Conservation (phyloP, 306 rosid species). For the Cucumis melo region DNA sequence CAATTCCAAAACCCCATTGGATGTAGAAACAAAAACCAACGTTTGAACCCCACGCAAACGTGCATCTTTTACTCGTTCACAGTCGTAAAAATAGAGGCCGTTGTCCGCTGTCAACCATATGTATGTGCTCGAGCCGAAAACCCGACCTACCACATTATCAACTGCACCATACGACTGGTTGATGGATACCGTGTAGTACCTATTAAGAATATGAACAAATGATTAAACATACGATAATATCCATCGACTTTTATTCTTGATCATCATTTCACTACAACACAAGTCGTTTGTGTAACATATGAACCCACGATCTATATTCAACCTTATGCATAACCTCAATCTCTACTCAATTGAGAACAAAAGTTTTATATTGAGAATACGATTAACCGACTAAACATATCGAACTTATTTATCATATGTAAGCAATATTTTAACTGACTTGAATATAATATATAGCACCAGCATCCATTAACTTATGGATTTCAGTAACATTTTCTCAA, state of each 20-base stretch:
- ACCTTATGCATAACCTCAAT: too few species aligned
- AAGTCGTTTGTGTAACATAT: too few species aligned
- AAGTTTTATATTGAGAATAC: too few species aligned
- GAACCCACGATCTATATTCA: too few species aligned
- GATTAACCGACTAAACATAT: too few species aligned
- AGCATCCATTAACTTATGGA: background rate
- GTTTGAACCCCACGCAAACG: constrained; percentile 23
- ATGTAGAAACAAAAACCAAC: constrained; percentile 19
- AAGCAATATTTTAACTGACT: too few species aligned
- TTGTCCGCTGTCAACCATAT: constrained; percentile 25
- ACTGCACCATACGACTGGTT: constrained; percentile 7
- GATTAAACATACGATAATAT: background rate
- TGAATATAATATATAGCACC: background rate
- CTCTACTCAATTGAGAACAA: too few species aligned
- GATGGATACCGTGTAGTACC: constrained; percentile 14
- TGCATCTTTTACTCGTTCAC: constrained; percentile 37
- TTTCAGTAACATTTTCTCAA: too few species aligned
- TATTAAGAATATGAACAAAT: background rate
- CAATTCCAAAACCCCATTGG: constrained; percentile 28
- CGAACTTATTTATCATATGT: too few species aligned
- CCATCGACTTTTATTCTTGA: too few species aligned
- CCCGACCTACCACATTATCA: constrained; percentile 13
- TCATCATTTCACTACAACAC: too few species aligned
- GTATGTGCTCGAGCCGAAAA: constrained; percentile 16
- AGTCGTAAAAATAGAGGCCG: constrained; percentile 16